phyloP scores from a whole-genome alignment of 306 rosid species.

The Malus asiatica region DNA sequence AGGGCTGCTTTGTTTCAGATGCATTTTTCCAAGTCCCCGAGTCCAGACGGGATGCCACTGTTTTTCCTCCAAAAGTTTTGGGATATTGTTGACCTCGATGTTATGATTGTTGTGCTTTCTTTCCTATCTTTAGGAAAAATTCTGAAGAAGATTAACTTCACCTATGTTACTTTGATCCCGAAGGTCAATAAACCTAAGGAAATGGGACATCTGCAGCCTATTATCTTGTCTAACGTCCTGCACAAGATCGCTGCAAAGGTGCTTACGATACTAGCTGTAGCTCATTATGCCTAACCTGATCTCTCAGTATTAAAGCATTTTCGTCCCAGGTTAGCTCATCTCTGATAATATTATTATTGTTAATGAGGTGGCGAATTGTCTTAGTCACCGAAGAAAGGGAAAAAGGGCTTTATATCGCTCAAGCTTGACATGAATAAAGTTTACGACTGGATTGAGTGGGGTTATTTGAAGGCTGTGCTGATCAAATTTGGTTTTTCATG shows the following conservation, averaged over 20 bases:
- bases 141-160: background rate
- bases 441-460: too few species aligned
- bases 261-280: background rate
- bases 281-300: background rate
- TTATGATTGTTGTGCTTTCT: too few species aligned
- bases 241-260: background rate
- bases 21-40: too few species aligned
- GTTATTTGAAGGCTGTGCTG: too few species aligned
- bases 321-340: accelerated
- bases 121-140: too few species aligned
- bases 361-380: too few species aligned
- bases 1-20: too few species aligned
- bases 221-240: background rate
- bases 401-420: background rate
- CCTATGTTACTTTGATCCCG: background rate
- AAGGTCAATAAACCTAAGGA: background rate
- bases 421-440: too few species aligned
- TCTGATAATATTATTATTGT: background rate
- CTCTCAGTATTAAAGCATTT: background rate
- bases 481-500: too few species aligned
- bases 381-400: background rate
- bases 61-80: too few species aligned
- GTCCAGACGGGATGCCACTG: accelerated
- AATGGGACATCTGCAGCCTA: background rate
- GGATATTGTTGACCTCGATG: too few species aligned